Conservation (phyloP, 495 filamentous ascomycete species). For the Emericellopsis terricola region DNA sequence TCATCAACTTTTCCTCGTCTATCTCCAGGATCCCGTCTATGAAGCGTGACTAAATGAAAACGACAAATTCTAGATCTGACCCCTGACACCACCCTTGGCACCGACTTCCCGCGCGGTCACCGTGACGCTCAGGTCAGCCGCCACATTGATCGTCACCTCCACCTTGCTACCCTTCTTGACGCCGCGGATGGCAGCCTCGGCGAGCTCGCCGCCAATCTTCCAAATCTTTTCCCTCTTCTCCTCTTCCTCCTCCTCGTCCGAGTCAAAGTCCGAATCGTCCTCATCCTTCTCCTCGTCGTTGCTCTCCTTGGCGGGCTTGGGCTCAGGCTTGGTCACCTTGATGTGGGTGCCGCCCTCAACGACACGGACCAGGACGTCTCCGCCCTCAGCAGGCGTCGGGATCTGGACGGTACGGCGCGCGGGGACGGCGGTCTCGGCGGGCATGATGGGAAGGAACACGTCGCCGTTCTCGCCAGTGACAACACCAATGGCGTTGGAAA, state of each 20-base stretch:
- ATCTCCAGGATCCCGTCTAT: too few relatives aligned
- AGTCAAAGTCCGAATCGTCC: slow-evolving; percentile 45
- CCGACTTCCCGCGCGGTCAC: slow-evolving; percentile 74
- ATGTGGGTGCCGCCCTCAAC: slow-evolving; percentile 78
- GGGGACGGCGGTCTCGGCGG: slow-evolving; percentile 75
- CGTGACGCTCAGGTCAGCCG: slow-evolving; percentile 54
- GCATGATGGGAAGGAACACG: slow-evolving; percentile 60
- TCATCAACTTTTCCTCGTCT: too few relatives aligned
- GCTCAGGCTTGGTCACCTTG: slow-evolving; percentile 73
- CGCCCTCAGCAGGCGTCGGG: slow-evolving; percentile 52
- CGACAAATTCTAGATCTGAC: too few relatives aligned
- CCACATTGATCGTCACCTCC: slow-evolving; percentile 80
- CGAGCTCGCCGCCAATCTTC: slow-evolving; percentile 70
- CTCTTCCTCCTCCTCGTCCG: slow-evolving; percentile 69
- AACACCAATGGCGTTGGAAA: slow-evolving; percentile 75
- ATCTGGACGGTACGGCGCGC: slow-evolving; percentile 69
- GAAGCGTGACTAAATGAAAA: too few relatives aligned
- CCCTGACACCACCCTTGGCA: slow-evolving; percentile 68
- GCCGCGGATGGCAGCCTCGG: slow-evolving; percentile 66
- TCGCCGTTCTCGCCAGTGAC: slow-evolving; percentile 46
- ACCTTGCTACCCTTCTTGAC: slow-evolving; percentile 81
- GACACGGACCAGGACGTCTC: slow-evolving; percentile 70
- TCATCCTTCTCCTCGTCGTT: slow-evolving; percentile 32
- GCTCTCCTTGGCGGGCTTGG: slow-evolving; percentile 41
- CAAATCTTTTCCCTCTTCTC: slow-evolving; percentile 82